phyloP scores from a whole-genome alignment of 202 grass and related monocot genomes.

The Panicum virgatum region DNA sequence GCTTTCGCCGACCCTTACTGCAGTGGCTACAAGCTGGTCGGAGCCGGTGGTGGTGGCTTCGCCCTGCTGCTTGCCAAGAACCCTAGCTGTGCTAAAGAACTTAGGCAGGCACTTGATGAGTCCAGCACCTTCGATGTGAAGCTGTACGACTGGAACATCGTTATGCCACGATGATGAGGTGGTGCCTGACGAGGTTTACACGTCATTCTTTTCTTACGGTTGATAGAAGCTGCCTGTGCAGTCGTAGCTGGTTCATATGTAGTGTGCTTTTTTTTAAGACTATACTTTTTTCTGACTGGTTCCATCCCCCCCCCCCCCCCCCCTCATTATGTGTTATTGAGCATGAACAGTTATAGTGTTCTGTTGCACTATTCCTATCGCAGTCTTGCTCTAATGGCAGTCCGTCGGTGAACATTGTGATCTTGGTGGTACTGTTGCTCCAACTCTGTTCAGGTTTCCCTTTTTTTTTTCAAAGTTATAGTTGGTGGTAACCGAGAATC shows the following conservation, averaged over 20 bases:
- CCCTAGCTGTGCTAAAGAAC: conserved; percentile 27
- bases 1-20: conserved; percentile 74
- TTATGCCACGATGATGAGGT: conserved; percentile 33
- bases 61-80: conserved; percentile 76
- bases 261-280: neutral
- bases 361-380: neutral
- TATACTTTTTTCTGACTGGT: neutral
- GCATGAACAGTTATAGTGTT: neutral
- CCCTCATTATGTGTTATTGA: neutral
- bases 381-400: no score
- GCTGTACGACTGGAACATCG: conserved; percentile 75
- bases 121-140: conserved; percentile 55
- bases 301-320: no score
- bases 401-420: no score
- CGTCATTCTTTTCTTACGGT: neutral
- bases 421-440: no score
- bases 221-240: neutral
- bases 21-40: conserved; percentile 92
- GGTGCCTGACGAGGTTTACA: neutral
- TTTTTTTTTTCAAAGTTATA: neutral
- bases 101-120: conserved; percentile 40
- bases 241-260: neutral
- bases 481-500: neutral
- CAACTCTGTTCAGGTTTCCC: no score
- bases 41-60: conserved; percentile 88